phyloP scores from a whole-genome alignment of 352 stramenopile species.

The Globisporangium cylindrosporum region DNA sequence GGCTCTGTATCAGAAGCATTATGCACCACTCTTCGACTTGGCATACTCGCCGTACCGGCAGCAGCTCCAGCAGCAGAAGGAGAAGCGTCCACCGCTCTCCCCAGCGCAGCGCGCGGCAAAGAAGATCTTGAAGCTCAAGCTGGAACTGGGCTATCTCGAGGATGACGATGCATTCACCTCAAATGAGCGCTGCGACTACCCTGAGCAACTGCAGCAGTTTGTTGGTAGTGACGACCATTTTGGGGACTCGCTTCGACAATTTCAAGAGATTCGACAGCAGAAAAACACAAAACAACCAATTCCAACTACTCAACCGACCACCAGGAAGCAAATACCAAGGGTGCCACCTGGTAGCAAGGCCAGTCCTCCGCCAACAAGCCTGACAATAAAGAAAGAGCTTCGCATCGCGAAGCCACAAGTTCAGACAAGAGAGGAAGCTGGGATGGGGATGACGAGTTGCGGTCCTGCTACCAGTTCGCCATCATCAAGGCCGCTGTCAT shows the following conservation, averaged over 20 bases:
- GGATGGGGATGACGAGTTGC: background rate
- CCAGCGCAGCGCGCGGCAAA: conserved; percentile 49
- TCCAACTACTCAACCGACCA: background rate
- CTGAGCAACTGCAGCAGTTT: background rate
- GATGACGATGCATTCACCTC: background rate
- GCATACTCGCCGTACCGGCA: conserved; percentile 41
- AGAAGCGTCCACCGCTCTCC: conserved; percentile 24
- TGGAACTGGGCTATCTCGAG: conserved; percentile 23
- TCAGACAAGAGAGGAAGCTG: background rate
- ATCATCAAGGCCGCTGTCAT: background rate
- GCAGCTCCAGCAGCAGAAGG: conserved; percentile 19
- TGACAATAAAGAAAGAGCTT: background rate
- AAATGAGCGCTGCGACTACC: background rate
- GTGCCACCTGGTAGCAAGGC: background rate
- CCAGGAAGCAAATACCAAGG: background rate
- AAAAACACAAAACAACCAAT: background rate
- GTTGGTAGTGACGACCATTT: background rate
- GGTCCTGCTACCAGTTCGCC: background rate
- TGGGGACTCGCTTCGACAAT: background rate
- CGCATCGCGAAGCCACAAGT: background rate
- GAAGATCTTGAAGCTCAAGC: conserved; percentile 50
- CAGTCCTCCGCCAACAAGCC: background rate
- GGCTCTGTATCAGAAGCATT: background rate
- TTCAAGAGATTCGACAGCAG: background rate
- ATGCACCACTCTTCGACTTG: background rate